Evolutionary conservation across 345 rosid species (phyloP), one percentile per base, ranked within the genome.

Genomic region (Salix viminalis): DNA sequence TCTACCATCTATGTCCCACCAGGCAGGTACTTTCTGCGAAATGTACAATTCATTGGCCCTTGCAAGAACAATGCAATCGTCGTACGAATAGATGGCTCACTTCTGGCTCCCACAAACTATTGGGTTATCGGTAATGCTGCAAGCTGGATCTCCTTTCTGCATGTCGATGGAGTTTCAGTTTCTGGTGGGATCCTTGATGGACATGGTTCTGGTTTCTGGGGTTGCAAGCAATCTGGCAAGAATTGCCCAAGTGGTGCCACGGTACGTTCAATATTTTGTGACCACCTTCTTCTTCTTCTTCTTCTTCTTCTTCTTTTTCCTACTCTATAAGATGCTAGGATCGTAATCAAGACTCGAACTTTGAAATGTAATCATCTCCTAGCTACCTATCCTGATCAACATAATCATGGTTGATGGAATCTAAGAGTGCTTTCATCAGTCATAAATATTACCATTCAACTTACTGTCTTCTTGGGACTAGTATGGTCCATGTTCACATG

Each of bases 111-210:
- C 0, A 73, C 87, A 0, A 79, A 90, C 79, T 90, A 83, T 74
- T 48, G 61, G 28, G 86, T 79, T 67, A 69, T 85, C 3, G 92
- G 91, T 30, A 66, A 75, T 67, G 65, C 82, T 5, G 87, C 68
- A 5, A 68, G 87, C 73, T 94, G 97, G 97, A 44, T 92, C 48
- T 52, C 79, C 19, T 83, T 90, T 52, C 69, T 74, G 14, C 72
- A 77, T 42, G 91, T 91, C 16, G 73, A 78, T 5, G 91, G 91
- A 0, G 85, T 93, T 74, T 78, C 84, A 1, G 60, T 93, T 39
- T 67, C 75, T 54, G 97, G 97, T 7, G 97, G 98, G 42, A 54
- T 82, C 58, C 89, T 93, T 41, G 90, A 93, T 30, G 97, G 89
- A 26, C 82, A 65, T 72, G 98, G 98, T 42, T 42, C 81, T 69